A percentile compares a stretch with the other conserved stretches of the same genome.
Evolutionary conservation across 2,329 filamentous ascomycete genomes (phyloP).

Genomic region (Penicillium sclerotigenum): DNA sequence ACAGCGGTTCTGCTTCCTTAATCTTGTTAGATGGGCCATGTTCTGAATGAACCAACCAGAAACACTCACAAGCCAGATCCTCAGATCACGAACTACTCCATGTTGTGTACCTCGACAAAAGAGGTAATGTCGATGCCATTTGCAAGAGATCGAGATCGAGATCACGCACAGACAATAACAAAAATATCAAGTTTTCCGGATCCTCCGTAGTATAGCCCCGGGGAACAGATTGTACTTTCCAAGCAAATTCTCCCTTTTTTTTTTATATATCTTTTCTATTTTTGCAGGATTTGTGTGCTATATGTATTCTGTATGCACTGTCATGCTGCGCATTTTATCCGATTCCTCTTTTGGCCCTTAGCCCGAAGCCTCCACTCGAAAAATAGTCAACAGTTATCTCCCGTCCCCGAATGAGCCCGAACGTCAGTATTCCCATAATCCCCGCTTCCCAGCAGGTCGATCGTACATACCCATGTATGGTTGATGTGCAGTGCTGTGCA

Average conservation of each 20-base stretch:
- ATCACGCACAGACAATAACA: neutral
- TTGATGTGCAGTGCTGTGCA: neutral
- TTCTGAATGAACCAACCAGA: constrained; percentile 18
- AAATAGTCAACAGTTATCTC: neutral
- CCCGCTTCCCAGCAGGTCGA: constrained; percentile 2
- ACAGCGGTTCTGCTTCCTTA: constrained; percentile 12
- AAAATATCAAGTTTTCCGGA: neutral
- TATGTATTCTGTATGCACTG: constrained; percentile 2
- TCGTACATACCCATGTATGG: neutral
- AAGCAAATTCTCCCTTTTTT: neutral
- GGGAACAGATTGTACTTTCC: neutral
- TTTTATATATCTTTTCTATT: neutral
- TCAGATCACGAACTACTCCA: constrained; percentile 6
- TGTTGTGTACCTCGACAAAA: constrained; percentile 2
- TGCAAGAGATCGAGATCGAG: neutral
- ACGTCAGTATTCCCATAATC: neutral
- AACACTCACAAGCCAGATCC: neutral
- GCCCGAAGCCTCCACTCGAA: neutral
- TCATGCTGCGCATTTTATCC: neutral
- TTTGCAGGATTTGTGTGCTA: neutral
- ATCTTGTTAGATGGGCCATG: constrained; percentile 16
- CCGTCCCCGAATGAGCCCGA: neutral
- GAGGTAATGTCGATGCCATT: neutral
- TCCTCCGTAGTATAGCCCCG: neutral
- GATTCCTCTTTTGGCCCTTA: neutral